Evolutionary conservation across 2,329 filamentous ascomycete species (phyloP).

Genomic region (Piedraia hortae): DNA sequence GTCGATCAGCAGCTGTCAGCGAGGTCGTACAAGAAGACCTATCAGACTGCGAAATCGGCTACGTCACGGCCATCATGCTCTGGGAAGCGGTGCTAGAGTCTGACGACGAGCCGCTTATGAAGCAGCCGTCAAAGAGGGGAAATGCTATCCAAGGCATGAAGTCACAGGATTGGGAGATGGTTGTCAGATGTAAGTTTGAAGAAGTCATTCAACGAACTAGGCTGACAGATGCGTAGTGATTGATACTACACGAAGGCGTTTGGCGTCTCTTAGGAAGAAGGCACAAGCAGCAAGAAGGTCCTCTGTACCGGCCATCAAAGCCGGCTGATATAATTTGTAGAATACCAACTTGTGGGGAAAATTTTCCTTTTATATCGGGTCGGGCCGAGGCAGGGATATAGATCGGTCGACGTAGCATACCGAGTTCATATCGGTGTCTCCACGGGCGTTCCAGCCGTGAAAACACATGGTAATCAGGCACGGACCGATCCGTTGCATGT

Average conservation of each 20-base stretch:
- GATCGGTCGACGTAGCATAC: no score
- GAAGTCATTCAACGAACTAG: neutral
- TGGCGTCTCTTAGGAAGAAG: constrained; percentile 19
- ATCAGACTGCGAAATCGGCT: constrained; percentile 67
- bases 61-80: constrained; percentile 80
- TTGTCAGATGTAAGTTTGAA: constrained; percentile 38
- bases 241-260: constrained; percentile 18
- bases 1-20: constrained; percentile 72
- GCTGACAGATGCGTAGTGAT: constrained; percentile 16
- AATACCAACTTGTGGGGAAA: no score
- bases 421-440: no score
- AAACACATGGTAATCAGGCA: no score
- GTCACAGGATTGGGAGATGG: constrained; percentile 42
- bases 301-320: no score
- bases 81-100: constrained; percentile 78
- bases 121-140: constrained; percentile 19
- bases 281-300: constrained; percentile 15
- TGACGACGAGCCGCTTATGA: constrained; percentile 31
- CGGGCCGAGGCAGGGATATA: no score
- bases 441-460: no score
- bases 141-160: constrained; percentile 26
- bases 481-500: no score
- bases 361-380: no score
- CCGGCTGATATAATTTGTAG: no score
- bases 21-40: constrained; percentile 84